These are phyloP conservation scores for Benincasa hispida DNA, from an alignment of 306 rosid genomes.

Conservation along the genomic window DNA sequence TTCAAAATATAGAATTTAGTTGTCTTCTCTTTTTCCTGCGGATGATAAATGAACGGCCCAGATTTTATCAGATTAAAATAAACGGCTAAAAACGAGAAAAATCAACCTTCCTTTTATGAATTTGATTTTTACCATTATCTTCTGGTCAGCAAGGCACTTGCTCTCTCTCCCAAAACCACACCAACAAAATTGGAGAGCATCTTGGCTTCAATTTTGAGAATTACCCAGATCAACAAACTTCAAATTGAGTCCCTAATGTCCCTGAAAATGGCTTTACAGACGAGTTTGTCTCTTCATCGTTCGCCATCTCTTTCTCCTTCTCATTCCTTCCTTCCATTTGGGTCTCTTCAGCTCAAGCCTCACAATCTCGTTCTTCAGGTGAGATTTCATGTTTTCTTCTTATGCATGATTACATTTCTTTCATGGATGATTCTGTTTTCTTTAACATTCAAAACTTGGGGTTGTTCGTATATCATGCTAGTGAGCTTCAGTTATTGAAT, in stretches of 20 bases:
- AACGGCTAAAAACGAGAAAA: neutral
- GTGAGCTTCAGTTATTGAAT: neutral
- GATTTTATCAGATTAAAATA: neutral
- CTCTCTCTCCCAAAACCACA: neutral
- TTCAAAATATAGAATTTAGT: too few species aligned
- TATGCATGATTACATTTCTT: neutral
- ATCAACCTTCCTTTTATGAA: neutral
- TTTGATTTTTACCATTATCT: constrained; percentile 8
- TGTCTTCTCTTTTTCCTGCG: neutral
- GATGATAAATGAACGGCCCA: neutral
- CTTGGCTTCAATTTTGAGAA: neutral
- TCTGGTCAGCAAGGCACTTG: neutral
- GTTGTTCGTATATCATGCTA: neutral
- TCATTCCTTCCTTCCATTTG: neutral
- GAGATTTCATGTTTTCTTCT: neutral
- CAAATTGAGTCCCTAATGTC: neutral
- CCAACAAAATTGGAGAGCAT: neutral
- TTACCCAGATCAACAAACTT: neutral
- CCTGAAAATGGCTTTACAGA: constrained; percentile 3
- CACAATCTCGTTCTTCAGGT: constrained; percentile 12
- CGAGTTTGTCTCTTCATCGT: constrained; percentile 7
- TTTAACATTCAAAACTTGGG: too few species aligned
- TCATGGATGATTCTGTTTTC: neutral
- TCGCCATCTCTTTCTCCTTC: constrained; percentile 7
- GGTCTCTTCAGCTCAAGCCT: constrained; percentile 12